Evolutionary conservation across 352 stramenopile genomes (phyloP), one percentile per base, ranked within the genome.

Genomic region (Phytophthora ohioensis): DNA sequence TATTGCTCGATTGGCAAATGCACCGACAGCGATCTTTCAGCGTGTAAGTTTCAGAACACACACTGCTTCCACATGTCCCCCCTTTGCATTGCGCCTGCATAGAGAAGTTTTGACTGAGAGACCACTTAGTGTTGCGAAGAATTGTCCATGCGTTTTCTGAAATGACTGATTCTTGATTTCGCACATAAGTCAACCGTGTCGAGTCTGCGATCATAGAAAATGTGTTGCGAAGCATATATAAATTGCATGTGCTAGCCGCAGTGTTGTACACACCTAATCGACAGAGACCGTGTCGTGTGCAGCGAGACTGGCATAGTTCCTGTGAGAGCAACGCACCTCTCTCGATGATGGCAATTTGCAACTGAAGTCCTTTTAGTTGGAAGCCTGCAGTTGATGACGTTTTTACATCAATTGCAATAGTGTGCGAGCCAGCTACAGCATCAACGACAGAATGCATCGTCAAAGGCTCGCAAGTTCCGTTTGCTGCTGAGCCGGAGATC

Each of bases 401-500:
- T 48, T 72, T 83, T 17, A 76, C 53, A 34, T 87, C 67, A 32
- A 89, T 55, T 9, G 77, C 49, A 38, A 91, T 55, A 2, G 41
- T 69, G 27, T 81, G 72, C 2, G 57, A 53, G 21, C 76, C 80
- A 32, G 72, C 21, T 0, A 51, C 17, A 0, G 59, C 65, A 27
- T 86, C 75, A 3, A 85, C 69, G 1, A 88, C 36, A 15, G 79
- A 78, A 60, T 91, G 81, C 56, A 91, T 76, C 9, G 71, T 64
- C 41, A 91, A 57, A 41, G 62, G 56, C 27, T 91, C 82, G 30
- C 82, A 91, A 2, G 39, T 60, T 31, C 70, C 77, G 21, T 53
- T 52, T 6, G 63, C 4, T 5, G 52, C 71, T 11, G 67, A 54
- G 0, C 80, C 81, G 21, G 57, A 55, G 0, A 80, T 57, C 5